Evolutionary conservation across 2,329 filamentous ascomycete species (phyloP).

Genomic region (Fusarium odoratissimum): DNA sequence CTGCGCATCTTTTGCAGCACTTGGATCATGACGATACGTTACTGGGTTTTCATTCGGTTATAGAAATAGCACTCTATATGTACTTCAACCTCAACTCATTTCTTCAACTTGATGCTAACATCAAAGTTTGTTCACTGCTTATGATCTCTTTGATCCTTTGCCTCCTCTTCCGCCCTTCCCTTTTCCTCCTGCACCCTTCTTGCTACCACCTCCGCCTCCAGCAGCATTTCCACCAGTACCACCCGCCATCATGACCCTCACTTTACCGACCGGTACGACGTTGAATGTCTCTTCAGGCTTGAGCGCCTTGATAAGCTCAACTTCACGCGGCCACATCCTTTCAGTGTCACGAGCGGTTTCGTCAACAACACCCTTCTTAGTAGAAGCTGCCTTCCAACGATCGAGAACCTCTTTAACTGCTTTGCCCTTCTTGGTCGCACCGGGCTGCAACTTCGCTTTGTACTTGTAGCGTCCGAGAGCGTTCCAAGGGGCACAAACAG

Average conservation of each 20-base stretch:
- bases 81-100: slow-evolving; percentile 9
- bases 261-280: slow-evolving; percentile 81
- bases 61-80: slow-evolving; percentile 23
- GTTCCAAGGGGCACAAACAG: slow-evolving; percentile 73
- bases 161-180: slow-evolving; percentile 52
- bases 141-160: slow-evolving; percentile 58
- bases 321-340: slow-evolving; percentile 85
- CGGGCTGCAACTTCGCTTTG: slow-evolving; percentile 94
- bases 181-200: slow-evolving; percentile 51
- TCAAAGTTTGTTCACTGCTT: not conserved
- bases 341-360: slow-evolving; percentile 72
- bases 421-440: slow-evolving; percentile 91
- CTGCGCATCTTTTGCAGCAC: slow-evolving; percentile 9
- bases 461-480: slow-evolving; percentile 83
- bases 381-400: slow-evolving; percentile 77
- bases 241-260: slow-evolving; percentile 77
- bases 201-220: slow-evolving; percentile 56
- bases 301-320: slow-evolving; percentile 83
- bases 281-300: slow-evolving; percentile 87
- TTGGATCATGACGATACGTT: slow-evolving; percentile 19
- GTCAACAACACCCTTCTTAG: slow-evolving; percentile 69
- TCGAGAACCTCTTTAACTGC: slow-evolving; percentile 91
- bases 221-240: slow-evolving; percentile 52
- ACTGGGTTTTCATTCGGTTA: slow-evolving; percentile 8
- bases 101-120: not conserved